These are phyloP conservation scores for Fusarium sp. DNA, from an alignment of 2,329 filamentous ascomycete genomes.

Conservation along the genomic window DNA sequence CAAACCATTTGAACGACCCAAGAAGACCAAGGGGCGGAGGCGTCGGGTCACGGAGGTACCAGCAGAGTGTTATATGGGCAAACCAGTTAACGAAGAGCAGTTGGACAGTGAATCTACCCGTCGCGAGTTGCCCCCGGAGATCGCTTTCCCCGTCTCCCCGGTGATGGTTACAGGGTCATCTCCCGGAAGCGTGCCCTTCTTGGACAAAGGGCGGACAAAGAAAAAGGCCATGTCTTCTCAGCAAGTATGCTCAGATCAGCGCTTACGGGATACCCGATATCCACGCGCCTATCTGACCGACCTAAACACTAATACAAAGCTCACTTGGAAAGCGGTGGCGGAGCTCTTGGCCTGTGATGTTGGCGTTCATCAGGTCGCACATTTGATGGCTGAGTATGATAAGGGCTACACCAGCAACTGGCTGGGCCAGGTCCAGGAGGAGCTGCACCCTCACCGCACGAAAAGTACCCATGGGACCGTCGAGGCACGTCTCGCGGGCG, in stretches of 20 bases:
- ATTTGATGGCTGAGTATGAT: conserved; percentile 26
- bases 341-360: conserved; percentile 42
- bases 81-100: neutral
- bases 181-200: neutral
- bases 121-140: conserved; percentile 21
- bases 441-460: neutral
- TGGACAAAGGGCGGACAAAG: conserved; percentile 7
- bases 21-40: conserved; percentile 1
- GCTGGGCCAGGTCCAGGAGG: conserved; percentile 34
- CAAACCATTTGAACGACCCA: conserved; percentile 33
- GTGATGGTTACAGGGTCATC: neutral
- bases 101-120: conserved; percentile 23
- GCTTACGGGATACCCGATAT: neutral
- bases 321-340: conserved; percentile 39
- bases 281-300: neutral
- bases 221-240: neutral
- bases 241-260: neutral
- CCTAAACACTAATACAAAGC: neutral
- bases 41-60: neutral
- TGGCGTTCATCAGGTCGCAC: conserved; percentile 39
- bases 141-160: conserved; percentile 8
- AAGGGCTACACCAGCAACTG: conserved; percentile 29
- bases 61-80: neutral
- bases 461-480: conserved; percentile 38
- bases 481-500: conserved; percentile 53